These are phyloP conservation scores for Esteya vermicola DNA, from an alignment of 2,329 filamentous ascomycete species.

Conservation along the genomic window DNA sequence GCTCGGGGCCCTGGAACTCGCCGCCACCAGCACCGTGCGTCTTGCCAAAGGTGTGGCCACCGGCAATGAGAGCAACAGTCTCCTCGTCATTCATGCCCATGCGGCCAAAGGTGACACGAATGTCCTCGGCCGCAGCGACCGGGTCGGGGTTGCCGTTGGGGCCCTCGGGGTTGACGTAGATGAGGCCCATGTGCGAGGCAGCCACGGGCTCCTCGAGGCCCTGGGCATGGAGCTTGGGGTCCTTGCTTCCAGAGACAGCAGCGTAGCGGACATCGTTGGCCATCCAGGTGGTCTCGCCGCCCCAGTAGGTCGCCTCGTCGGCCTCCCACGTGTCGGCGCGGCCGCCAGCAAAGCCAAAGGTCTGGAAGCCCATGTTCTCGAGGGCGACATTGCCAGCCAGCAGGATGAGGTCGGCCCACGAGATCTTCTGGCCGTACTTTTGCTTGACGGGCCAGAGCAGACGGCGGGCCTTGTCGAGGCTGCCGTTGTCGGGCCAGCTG, in stretches of 20 bases:
- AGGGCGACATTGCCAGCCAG: constrained; percentile 64
- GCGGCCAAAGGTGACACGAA: constrained; percentile 59
- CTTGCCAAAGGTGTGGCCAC: constrained; percentile 70
- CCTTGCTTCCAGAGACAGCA: constrained; percentile 26
- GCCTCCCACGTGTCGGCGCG: constrained; percentile 61
- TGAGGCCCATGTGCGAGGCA: constrained; percentile 60
- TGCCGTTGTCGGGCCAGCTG: constrained; percentile 70
- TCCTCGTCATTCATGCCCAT: constrained; percentile 80
- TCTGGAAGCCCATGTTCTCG: constrained; percentile 62
- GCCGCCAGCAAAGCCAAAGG: constrained; percentile 60
- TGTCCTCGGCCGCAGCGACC: constrained; percentile 53
- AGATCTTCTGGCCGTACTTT: constrained; percentile 73
- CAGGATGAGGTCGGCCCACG: constrained; percentile 61
- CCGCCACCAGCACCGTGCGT: constrained; percentile 58
- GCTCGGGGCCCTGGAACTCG: constrained; percentile 52
- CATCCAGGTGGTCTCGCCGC: constrained; percentile 59
- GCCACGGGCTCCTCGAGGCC: constrained; percentile 55
- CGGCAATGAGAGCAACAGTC: constrained; percentile 65
- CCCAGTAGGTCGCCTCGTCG: constrained; percentile 67
- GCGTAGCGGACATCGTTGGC: constrained; percentile 60
- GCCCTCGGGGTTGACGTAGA: constrained; percentile 72
- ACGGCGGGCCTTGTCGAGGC: constrained; percentile 66
- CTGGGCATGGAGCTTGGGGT: constrained; percentile 39
- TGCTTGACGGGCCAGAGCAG: constrained; percentile 73
- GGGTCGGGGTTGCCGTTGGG: constrained; percentile 60